Evolutionary conservation across 306 rosid genomes (phyloP).

Genomic region (Mimosa pudica): DNA sequence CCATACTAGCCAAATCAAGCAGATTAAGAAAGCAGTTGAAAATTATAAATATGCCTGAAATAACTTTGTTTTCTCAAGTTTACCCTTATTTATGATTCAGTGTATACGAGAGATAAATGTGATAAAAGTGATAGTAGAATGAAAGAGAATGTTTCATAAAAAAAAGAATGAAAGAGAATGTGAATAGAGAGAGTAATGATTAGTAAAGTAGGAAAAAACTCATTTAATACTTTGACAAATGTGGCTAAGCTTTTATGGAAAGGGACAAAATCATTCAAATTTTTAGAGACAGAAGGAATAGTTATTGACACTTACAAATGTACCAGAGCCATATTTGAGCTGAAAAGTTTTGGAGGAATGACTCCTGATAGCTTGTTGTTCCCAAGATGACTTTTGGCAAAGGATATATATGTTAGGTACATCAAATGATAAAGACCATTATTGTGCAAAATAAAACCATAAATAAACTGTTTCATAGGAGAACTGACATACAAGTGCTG

Average conservation of each 20-base stretch:
- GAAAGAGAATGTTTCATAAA: too few relatives aligned
- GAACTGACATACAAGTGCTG: constrained; percentile 42
- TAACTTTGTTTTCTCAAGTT: too few relatives aligned
- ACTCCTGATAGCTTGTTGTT: constrained; percentile 46
- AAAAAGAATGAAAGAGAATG: too few relatives aligned
- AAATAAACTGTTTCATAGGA: neutral
- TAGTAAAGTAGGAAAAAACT: too few relatives aligned
- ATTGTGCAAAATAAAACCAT: neutral
- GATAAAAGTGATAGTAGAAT: too few relatives aligned
- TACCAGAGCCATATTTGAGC: constrained; percentile 44
- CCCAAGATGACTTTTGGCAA: constrained; percentile 56
- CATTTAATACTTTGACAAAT: neutral
- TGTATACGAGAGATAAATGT: too few relatives aligned
- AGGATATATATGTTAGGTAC: constrained; percentile 17
- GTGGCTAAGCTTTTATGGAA: neutral
- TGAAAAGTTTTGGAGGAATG: constrained; percentile 51
- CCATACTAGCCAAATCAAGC: neutral
- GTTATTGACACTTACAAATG: constrained; percentile 54
- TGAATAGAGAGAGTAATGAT: too few relatives aligned
- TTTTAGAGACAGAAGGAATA: too few relatives aligned
- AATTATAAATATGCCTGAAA: too few relatives aligned
- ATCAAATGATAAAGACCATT: neutral
- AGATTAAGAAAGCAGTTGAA: too few relatives aligned
- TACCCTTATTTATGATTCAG: too few relatives aligned
- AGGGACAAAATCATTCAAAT: neutral